Percentiles rank a stretch among this genome's conserved stretches.
Conservation (phyloP, 805 yeast genomes). For the Starmerella gropengiesseri region DNA sequence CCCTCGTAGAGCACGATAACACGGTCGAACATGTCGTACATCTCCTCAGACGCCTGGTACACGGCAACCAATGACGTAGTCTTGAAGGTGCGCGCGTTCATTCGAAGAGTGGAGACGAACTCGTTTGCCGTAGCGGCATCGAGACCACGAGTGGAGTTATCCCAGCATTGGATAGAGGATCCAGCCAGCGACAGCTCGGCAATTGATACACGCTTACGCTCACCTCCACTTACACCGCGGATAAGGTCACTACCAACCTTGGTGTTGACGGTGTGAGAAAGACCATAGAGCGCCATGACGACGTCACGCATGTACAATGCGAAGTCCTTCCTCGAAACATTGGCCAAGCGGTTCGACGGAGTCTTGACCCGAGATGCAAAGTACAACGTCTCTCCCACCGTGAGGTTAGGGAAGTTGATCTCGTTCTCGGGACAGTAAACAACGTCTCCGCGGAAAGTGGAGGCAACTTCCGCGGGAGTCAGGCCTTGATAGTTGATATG, state of each 20-base stretch:
- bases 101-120: slow-evolving; percentile 54
- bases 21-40: slow-evolving; percentile 53
- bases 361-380: slow-evolving; percentile 64
- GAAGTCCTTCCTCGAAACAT: slow-evolving; percentile 38
- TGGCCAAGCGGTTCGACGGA: slow-evolving; percentile 44
- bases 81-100: slow-evolving; percentile 43
- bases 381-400: slow-evolving; percentile 59
- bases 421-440: slow-evolving; percentile 41
- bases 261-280: slow-evolving; percentile 48
- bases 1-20: slow-evolving; percentile 52
- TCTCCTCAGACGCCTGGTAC: slow-evolving; percentile 58
- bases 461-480: slow-evolving; percentile 47
- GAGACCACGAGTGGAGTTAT: slow-evolving; percentile 76
- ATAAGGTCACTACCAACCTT: slow-evolving; percentile 52
- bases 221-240: slow-evolving; percentile 78
- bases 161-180: slow-evolving; percentile 59
- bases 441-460: slow-evolving; percentile 42
- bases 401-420: slow-evolving; percentile 64
- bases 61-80: slow-evolving; percentile 57
- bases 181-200: slow-evolving; percentile 64
- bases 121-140: slow-evolving; percentile 78
- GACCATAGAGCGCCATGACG: slow-evolving; percentile 46
- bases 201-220: slow-evolving; percentile 71
- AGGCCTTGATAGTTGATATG: slow-evolving; percentile 52
- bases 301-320: slow-evolving; percentile 40